Base-by-base conservation (phyloP, 306 rosid genomes). In the Ormosia semicastrata region DNA sequence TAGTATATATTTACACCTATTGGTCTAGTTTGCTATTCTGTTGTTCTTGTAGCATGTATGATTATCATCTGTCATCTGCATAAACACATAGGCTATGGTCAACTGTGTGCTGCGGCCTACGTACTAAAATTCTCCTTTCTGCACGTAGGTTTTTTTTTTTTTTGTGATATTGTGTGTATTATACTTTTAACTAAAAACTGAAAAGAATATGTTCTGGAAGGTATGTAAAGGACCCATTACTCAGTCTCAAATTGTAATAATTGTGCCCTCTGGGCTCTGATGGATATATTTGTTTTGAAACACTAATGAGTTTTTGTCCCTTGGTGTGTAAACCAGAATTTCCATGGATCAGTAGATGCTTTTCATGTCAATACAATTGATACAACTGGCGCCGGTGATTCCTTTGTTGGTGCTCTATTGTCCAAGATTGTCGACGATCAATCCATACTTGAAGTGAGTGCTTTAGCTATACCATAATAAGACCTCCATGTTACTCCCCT, bases 351-450 rank as follows among this genome's bases (percentile, higher is more conserved):
- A 9, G 94, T 93, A 14, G 93, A 90, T 1, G 91, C 86, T 2
- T 93, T 89, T 30, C 87, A 85, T 54, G 98, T 93, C 1, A 83
- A 82, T 0, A 36, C 97, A 3, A 89, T 91, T 12, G 98, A 93
- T 69, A 93, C 98, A 34, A 93, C 97, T 4, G 98, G 98, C 9
- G 98, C 97, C 5, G 97, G 97, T 49, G 98, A 93, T 83, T 64
- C 98, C 6, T 93, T 93, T 75, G 91, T 93, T 2, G 98, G 98
- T 54, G 87, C 98, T 14, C 68, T 93, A 0, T 86, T 93, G 63
- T 6, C 78, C 74, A 93, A 90, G 84, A 86, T 93, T 52, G 98
- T 93, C 1, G 98, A 93, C 65, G 97, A 93, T 65, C 94, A 87
- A 66, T 85, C 98, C 40, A 77, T 93, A 6, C 92, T 93, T 52